Conservation (phyloP, 208 protist genomes). For the Acanthamoeba rhysodes region DNA sequence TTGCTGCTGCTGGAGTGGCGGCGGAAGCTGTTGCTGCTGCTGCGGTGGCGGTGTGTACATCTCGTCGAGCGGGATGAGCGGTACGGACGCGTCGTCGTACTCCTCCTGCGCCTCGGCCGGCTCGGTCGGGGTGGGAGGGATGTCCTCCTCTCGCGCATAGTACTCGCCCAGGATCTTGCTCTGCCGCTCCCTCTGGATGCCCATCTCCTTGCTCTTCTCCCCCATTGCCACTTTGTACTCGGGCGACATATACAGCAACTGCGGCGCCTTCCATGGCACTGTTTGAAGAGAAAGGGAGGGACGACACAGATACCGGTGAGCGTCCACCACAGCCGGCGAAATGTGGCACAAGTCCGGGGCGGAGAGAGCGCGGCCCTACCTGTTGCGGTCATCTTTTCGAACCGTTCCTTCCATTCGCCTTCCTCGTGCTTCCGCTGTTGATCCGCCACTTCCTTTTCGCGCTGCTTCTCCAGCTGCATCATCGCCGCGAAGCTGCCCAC, state of each 20-base stretch:
- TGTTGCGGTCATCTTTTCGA: not conserved
- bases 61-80: conserved; percentile 16
- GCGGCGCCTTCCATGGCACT: conserved; percentile 4
- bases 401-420: conserved; percentile 6
- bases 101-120: conserved; percentile 12
- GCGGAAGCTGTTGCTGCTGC: not conserved
- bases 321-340: too few species aligned
- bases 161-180: conserved; percentile 40
- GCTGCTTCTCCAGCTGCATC: conserved; percentile 37
- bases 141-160: conserved; percentile 14
- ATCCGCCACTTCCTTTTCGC: conserved; percentile 12
- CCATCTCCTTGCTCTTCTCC: conserved; percentile 30
- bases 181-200: conserved; percentile 25
- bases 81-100: not conserved
- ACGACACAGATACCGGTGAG: not conserved
- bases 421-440: conserved; percentile 15
- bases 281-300: not conserved
- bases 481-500: not conserved
- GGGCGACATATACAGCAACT: conserved; percentile 29
- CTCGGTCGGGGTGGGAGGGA: conserved; percentile 13
- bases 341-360: too few species aligned
- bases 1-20: not conserved
- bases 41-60: not conserved
- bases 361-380: not conserved
- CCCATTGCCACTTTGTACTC: conserved; percentile 33